Base-by-base conservation (phyloP, 257 asterid species). In the Nicotiana tomentosiformis region DNA sequence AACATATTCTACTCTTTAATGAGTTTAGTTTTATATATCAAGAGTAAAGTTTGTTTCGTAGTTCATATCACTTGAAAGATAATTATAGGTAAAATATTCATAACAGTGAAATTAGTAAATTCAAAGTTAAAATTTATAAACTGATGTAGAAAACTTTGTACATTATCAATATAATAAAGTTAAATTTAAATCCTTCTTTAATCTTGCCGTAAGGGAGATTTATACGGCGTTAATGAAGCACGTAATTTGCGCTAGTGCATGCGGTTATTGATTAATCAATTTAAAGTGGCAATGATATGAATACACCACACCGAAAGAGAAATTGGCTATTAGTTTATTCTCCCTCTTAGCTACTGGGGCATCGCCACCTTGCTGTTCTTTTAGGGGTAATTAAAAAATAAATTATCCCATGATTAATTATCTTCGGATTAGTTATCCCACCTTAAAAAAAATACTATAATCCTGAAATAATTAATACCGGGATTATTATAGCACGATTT, bases 231-330 rank as follows among this genome's bases (percentile, higher is more conserved):
- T 72, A 56, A 72, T 46, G 35, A 20, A 72, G 57, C 37, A 49
- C 62, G 62, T 49, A 74, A 49, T 74, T n/a, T 74, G 37, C 60
- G 78, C 35, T 43, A 70, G 35, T 70, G 78, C 78, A 43, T 70
- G 80, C 64, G 0, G 46, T 26, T 23, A 51, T 15, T 26, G 23
- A 76, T 76, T 76, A 51, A 76, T 49, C 62, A 76, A 51, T 39
- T 46, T 76, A 26, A 76, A 51, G 80, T 76, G 64, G 7, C 26
- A 64, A 76, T 46, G 30, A 29, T 29, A 29, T 29, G 12, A 76
- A 26, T 26, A 26, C 64, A 74, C 16, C 80, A 6, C 39, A 7
- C 46, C 7, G 29, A 76, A 76, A 66, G 76, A 26, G 29, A 49
- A 49, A 74, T 15, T 4, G 6, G 12, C 43, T 43, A 29, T 4